A percentile compares a stretch with the other conserved stretches of the same genome.
Evolutionary conservation across 2,329 filamentous ascomycete species (phyloP).

Genomic region (Diaporthe velutina): DNA sequence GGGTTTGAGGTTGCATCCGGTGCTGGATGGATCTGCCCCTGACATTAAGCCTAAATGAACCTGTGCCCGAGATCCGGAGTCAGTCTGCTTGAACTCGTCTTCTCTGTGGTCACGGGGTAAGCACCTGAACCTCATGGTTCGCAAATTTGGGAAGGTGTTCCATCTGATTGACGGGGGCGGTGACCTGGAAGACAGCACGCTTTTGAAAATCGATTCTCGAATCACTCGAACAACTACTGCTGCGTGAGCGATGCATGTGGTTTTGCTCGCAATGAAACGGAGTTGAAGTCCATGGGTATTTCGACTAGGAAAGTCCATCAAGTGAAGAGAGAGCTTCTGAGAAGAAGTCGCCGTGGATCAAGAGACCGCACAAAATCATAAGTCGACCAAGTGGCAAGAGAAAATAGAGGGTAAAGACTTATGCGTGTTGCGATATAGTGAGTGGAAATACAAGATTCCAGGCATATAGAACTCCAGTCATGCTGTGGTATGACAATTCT

Average conservation of each 20-base stretch:
- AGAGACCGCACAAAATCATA: neutral
- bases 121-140: neutral
- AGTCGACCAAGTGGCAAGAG: neutral
- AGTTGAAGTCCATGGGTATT: neutral
- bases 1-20: neutral
- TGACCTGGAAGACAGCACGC: too few relatives aligned
- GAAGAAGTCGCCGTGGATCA: neutral
- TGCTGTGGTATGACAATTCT: neutral
- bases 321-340: neutral
- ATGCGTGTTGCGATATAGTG: neutral
- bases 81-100: neutral
- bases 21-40: neutral
- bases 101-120: neutral
- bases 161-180: too few relatives aligned
- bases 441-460: too few relatives aligned
- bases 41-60: constrained; percentile 18
- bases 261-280: too few relatives aligned
- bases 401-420: neutral
- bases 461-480: neutral
- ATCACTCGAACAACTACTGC: neutral
- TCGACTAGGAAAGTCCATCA: neutral
- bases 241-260: neutral
- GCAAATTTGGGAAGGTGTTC: neutral
- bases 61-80: neutral
- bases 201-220: too few relatives aligned